Base-by-base conservation (phyloP, 1,284 basidiomycete species). In the Ceratobasidium sp. region DNA sequence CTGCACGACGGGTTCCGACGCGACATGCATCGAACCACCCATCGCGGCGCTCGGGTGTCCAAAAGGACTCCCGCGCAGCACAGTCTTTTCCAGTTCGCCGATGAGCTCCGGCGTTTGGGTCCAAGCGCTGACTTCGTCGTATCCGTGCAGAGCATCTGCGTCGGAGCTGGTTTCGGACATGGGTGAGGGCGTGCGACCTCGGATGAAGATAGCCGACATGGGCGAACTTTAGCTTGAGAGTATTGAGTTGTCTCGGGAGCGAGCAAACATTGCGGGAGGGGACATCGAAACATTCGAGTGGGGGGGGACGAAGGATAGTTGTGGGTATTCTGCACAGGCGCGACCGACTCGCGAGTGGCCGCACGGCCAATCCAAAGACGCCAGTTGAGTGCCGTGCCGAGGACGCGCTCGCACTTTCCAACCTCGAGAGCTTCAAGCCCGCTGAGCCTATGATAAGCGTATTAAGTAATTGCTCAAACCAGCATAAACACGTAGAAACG, bases 321-420 rank as follows among this genome's bases (percentile, higher is more conserved):
- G 9, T 44, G 44, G 7, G 57, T 56, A 23, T 15, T 52, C 20
- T 23, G 44, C 1, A 59, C 15, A n/a, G 70, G 52, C 15, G 70
- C 40, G 26, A 23, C 3, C n/a, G 13, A 50, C 17, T 74, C 23
- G 70, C 57, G 70, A 23, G 70, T 46, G 0, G 57, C 70, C 20
- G 64, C 57, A 9, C 42, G 62, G 79, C 93, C 93, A 50, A 95
- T 93, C 93, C 93, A 95, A 17, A 95, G 89, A 38, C 92, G 89
- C 93, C 93, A 95, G 78, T 92, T 90, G 23, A 95, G 88, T 7
- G 92, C 92, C 82, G 92, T 91, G 50, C 93, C 93, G 46, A 95
- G 88, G 0, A 93, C 93, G 33, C 92, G 90, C 83, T 95, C 93
- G 82, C 93, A 94, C 33, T 93, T 89, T 40, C 93, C 90, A 69